These are phyloP conservation scores for Peterozyma toletana DNA, from an alignment of 805 yeast genomes.

Conservation along the genomic window DNA sequence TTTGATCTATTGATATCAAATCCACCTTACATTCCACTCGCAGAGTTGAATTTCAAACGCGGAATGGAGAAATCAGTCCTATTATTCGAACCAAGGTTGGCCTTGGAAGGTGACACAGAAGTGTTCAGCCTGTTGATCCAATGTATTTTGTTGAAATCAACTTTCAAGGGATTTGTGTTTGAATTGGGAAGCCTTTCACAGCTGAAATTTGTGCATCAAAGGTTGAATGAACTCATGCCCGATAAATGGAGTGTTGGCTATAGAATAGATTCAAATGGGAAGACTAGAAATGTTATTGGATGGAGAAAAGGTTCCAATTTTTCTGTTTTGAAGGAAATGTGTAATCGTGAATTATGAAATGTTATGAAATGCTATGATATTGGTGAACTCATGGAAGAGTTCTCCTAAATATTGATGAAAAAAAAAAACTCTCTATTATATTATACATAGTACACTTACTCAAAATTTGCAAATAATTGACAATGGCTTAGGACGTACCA, in stretches of 20 bases:
- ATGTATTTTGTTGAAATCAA: slow-evolving; percentile 27
- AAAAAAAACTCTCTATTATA: too few species aligned
- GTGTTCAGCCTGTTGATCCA: slow-evolving; percentile 56
- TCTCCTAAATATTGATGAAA: too few species aligned
- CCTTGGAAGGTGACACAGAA: slow-evolving; percentile 72
- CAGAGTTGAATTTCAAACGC: slow-evolving; percentile 30
- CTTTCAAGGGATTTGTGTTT: slow-evolving; percentile 57
- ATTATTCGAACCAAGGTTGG: slow-evolving; percentile 66
- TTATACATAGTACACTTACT: too few species aligned
- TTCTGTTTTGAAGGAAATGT: slow-evolving; percentile 6
- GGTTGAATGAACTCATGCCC: neutral
- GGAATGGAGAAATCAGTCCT: slow-evolving; percentile 62
- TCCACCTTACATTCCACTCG: slow-evolving; percentile 76
- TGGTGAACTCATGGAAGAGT: too few species aligned
- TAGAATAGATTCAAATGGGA: slow-evolving; percentile 41
- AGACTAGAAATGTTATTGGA: slow-evolving; percentile 58
- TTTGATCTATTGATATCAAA: slow-evolving; percentile 67
- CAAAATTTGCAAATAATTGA: too few species aligned
- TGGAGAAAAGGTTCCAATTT: slow-evolving; percentile 29
- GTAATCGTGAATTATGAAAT: neutral
- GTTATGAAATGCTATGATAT: too few species aligned
- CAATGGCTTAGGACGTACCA: too few species aligned
- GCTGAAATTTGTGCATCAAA: slow-evolving; percentile 29
- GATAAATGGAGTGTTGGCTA: slow-evolving; percentile 43
- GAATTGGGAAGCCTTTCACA: slow-evolving; percentile 69